Conservation (phyloP, 306 rosid genomes). For the Quercus mongolica region DNA sequence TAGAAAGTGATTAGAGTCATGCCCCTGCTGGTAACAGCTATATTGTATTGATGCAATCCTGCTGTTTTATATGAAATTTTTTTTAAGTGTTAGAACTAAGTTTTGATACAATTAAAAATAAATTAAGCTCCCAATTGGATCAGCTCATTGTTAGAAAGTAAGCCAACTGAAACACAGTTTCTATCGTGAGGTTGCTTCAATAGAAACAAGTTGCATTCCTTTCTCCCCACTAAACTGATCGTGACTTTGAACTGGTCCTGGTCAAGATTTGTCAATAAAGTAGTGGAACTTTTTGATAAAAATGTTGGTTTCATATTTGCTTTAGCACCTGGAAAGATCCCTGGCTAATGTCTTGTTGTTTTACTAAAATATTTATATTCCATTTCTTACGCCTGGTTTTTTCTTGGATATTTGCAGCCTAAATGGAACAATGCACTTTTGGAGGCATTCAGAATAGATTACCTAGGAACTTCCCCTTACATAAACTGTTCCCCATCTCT, state of each 20-base stretch:
- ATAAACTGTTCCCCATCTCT: slow-evolving; percentile 81
- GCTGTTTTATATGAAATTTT: not conserved
- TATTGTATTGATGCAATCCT: not conserved
- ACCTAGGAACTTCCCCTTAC: slow-evolving; percentile 79
- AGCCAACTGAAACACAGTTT: not conserved
- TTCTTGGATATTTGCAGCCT: slow-evolving; percentile 55
- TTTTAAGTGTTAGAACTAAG: not conserved
- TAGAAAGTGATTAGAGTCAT: not conserved
- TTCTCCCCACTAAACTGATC: not conserved
- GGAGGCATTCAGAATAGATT: slow-evolving; percentile 89
- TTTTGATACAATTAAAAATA: not conserved
- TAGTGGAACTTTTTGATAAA: not conserved
- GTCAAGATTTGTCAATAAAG: not conserved
- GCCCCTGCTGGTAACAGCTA: not conserved
- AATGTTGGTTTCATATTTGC: not conserved
- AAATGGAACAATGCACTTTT: slow-evolving; percentile 96
- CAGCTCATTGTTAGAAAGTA: not conserved
- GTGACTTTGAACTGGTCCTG: not conserved
- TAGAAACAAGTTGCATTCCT: not conserved
- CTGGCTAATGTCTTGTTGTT: not conserved
- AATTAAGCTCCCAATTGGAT: not conserved
- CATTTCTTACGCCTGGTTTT: slow-evolving; percentile 3
- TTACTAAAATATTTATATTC: not conserved
- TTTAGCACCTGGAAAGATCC: not conserved
- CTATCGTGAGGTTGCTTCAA: too few species aligned